phyloP scores from a whole-genome alignment of 352 stramenopile genomes.

The Phytophthora vignae region DNA sequence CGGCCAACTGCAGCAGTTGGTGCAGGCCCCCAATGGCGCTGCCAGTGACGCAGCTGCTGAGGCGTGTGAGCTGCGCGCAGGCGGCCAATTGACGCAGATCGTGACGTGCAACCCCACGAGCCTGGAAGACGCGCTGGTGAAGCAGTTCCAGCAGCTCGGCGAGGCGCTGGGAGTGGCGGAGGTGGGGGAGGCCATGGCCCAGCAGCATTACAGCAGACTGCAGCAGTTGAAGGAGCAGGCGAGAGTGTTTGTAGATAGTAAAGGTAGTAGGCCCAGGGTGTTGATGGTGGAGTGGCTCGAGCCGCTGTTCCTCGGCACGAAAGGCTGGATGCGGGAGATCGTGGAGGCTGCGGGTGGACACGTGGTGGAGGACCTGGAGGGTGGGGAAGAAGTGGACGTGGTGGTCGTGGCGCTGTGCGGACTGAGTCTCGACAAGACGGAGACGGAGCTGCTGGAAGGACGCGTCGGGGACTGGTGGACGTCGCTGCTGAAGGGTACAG shows the following conservation, averaged over 20 bases:
- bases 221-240: conserved; percentile 37
- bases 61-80: conserved; percentile 8
- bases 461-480: conserved; percentile 57
- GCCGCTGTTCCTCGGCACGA: conserved; percentile 67
- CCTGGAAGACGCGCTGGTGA: conserved; percentile 51
- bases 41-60: background rate
- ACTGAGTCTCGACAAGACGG: conserved; percentile 53
- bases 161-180: conserved; percentile 51
- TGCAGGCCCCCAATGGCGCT: background rate
- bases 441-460: conserved; percentile 47
- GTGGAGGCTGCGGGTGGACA: conserved; percentile 53
- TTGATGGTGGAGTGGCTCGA: conserved; percentile 81
- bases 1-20: background rate
- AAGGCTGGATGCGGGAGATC: conserved; percentile 77
- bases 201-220: conserved; percentile 37
- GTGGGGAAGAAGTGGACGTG: conserved; percentile 37
- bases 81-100: conserved; percentile 37
- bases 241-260: conserved; percentile 16
- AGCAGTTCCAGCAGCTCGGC: conserved; percentile 62
- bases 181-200: conserved; percentile 47
- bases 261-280: conserved; percentile 37
- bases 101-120: conserved; percentile 60
- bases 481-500: conserved; percentile 9
- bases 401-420: conserved; percentile 75
- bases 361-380: conserved; percentile 43